Conservation (phyloP, 2,329 filamentous ascomycete species). For the Metarhizium sp. region DNA sequence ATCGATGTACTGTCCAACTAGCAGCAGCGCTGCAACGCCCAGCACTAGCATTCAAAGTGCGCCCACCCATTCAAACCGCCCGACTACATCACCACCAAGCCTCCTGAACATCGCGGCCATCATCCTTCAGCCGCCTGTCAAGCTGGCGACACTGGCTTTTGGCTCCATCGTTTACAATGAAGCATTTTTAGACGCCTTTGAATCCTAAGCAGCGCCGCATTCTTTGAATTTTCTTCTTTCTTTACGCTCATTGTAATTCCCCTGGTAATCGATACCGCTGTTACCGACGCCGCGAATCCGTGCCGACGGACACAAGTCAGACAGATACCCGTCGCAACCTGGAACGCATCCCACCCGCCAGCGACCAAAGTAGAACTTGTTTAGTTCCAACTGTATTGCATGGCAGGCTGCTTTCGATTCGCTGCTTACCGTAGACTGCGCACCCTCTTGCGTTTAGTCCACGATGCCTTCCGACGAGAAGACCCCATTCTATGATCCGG, state of each 20-base stretch:
- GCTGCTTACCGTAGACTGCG: neutral
- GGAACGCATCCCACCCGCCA: neutral
- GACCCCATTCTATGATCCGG: slow-evolving; percentile 31
- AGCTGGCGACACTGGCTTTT: neutral
- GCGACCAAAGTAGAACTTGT: neutral
- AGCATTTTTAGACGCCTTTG: neutral
- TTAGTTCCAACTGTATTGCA: neutral
- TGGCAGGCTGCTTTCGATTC: neutral
- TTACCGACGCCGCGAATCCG: neutral
- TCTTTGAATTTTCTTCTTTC: neutral
- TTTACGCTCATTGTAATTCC: neutral
- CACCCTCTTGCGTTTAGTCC: slow-evolving; percentile 2
- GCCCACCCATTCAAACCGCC: no score
- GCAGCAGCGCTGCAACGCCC: no score
- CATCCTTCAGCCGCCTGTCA: neutral
- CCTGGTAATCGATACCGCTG: neutral
- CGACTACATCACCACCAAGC: neutral
- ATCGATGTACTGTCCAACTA: no score
- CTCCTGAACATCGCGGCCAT: neutral
- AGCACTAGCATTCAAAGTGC: no score
- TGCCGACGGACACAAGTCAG: neutral
- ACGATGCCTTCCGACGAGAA: slow-evolving; percentile 30
- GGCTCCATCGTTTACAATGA: neutral
- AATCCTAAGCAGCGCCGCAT: neutral
- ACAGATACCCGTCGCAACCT: neutral